A percentile compares a stretch with the other conserved stretches of the same genome.
phyloP scores from a whole-genome alignment of 139 green algal species.

The Yamagishiella unicocca region DNA sequence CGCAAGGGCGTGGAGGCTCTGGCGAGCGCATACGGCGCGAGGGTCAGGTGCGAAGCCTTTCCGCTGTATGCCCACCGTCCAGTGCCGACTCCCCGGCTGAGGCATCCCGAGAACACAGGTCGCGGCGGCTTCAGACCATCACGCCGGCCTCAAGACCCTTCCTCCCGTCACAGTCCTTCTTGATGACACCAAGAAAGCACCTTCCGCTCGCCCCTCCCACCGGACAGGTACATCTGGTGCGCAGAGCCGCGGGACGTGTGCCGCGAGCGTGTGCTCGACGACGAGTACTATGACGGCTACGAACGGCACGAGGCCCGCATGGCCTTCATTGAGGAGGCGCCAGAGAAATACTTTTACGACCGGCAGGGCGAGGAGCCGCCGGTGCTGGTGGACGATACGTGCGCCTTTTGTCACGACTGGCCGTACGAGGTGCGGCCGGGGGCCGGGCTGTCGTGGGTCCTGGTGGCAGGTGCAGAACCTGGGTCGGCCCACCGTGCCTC shows the following conservation, averaged over 20 bases:
- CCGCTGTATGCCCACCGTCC: background rate
- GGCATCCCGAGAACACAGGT: too few species aligned
- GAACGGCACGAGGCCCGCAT: background rate
- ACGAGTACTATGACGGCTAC: background rate
- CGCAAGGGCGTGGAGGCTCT: background rate
- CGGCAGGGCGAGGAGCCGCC: background rate
- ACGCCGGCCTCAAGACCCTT: too few species aligned
- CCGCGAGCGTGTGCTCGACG: background rate
- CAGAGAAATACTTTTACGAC: background rate
- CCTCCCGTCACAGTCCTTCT: too few species aligned
- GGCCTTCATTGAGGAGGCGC: background rate
- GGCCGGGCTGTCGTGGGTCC: too few species aligned
- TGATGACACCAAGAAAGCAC: background rate
- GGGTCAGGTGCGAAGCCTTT: constrained; percentile 15
- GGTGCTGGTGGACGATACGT: background rate
- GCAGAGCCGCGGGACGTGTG: background rate
- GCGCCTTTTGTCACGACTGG: background rate
- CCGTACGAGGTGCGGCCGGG: background rate
- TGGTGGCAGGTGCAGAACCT: too few species aligned
- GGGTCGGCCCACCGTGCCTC: too few species aligned
- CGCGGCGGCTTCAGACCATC: too few species aligned
- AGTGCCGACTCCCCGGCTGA: too few species aligned
- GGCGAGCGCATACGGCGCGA: background rate
- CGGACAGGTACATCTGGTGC: constrained; percentile 36
- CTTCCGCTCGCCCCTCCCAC: too few species aligned